phyloP scores from a whole-genome alignment of 495 filamentous ascomycete genomes.

The Immersiella caudata region DNA sequence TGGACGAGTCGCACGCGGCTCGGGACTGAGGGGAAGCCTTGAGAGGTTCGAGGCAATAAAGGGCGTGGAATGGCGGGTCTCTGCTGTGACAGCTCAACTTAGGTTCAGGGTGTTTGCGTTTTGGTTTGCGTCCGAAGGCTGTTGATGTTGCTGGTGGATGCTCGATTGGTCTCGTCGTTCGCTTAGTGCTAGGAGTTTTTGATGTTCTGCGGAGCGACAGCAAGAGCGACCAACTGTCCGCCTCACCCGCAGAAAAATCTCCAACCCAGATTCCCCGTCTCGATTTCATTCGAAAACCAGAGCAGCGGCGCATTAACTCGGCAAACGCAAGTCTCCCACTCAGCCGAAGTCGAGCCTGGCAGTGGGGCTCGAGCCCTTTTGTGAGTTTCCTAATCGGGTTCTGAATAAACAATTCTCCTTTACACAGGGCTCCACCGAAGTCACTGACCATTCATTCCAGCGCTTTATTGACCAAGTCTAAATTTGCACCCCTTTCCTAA shows the following conservation, averaged over 20 bases:
- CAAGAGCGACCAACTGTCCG: not conserved
- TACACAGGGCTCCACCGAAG: slow-evolving; percentile 18
- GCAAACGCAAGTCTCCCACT: not conserved
- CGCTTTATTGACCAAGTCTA: not conserved
- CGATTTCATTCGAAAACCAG: not conserved
- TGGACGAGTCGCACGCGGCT: not conserved
- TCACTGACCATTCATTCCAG: not conserved
- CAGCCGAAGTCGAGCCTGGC: not conserved
- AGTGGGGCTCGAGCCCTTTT: not conserved
- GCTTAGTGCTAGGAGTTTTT: not conserved
- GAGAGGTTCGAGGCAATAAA: not conserved
- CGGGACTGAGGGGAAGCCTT: not conserved
- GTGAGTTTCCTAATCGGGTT: slow-evolving; percentile 33
- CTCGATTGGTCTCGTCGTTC: too few relatives aligned
- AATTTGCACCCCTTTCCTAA: slow-evolving; percentile 20
- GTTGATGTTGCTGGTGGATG: not conserved
- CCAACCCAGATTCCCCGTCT: not conserved
- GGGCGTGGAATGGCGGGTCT: not conserved
- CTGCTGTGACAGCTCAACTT: not conserved
- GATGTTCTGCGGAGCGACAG: not conserved
- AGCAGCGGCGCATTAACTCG: not conserved
- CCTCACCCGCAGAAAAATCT: not conserved
- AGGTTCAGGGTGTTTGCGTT: not conserved
- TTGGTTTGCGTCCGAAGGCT: not conserved
- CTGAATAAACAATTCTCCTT: slow-evolving; percentile 39